Percentiles rank a stretch among this genome's conserved stretches.
These are phyloP conservation scores for Alternaria angustiovoidea DNA, from an alignment of 2,329 filamentous ascomycete species.

Conservation along the genomic window DNA sequence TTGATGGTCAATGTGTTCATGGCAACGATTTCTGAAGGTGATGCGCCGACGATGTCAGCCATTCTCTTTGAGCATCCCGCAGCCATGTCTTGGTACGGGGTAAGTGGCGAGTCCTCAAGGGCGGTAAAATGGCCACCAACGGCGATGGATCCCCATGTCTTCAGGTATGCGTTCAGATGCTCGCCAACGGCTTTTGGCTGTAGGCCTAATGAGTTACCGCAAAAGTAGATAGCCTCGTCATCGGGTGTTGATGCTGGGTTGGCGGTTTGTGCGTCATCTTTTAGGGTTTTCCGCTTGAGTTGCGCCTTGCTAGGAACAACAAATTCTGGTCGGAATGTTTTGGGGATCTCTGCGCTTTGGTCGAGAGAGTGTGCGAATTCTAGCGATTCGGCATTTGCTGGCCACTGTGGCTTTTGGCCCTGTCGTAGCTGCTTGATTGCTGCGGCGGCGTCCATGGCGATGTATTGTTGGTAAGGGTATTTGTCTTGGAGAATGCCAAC, in stretches of 20 bases:
- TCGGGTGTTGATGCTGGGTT: conserved; percentile 42
- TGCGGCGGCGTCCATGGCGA: conserved; percentile 32
- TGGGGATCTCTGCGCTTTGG: conserved; percentile 44
- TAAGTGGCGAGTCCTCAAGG: conserved; percentile 72
- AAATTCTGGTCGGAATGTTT: conserved; percentile 69
- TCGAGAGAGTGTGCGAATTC: conserved; percentile 42
- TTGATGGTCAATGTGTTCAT: conserved; percentile 89
- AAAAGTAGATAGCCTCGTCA: conserved; percentile 75
- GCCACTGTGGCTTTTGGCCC: conserved; percentile 42
- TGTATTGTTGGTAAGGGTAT: conserved; percentile 4
- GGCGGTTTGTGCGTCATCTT: conserved; percentile 42
- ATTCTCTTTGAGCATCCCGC: conserved; percentile 74
- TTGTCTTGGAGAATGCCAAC: not conserved
- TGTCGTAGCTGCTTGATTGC: conserved; percentile 39
- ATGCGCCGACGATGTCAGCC: conserved; percentile 77
- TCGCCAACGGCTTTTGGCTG: conserved; percentile 74
- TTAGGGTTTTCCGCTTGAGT: conserved; percentile 67
- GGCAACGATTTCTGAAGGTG: conserved; percentile 76
- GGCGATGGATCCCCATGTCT: conserved; percentile 83
- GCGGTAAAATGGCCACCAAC: conserved; percentile 82
- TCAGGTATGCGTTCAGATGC: conserved; percentile 76
- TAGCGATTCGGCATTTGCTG: conserved; percentile 29
- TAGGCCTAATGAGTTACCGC: conserved; percentile 86
- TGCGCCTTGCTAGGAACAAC: conserved; percentile 78
- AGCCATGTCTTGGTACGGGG: conserved; percentile 79